A percentile compares a stretch with the other conserved stretches of the same genome.
Evolutionary conservation across 2,329 filamentous ascomycete genomes (phyloP).

Genomic region (Celoporthe dispersa): DNA sequence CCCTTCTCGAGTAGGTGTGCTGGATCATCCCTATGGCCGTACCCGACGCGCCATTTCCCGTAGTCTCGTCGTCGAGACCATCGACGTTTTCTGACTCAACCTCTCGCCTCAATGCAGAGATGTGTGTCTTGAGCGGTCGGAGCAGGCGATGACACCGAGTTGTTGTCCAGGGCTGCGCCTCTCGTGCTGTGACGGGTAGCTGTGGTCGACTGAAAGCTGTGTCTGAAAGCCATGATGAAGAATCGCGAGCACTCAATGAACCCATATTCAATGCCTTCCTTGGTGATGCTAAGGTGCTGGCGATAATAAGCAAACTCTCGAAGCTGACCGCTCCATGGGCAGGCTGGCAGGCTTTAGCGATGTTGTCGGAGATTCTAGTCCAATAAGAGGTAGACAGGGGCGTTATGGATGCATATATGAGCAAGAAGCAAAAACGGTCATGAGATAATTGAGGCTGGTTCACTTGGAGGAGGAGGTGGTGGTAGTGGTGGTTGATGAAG

Average conservation of each 20-base stretch:
- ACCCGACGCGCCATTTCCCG: neutral
- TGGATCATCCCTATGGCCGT: conserved; percentile 6
- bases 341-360: neutral
- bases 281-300: neutral
- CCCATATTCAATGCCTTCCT: conserved; percentile 13
- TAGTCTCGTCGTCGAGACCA: neutral
- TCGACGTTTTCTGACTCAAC: conserved; percentile 31
- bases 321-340: neutral
- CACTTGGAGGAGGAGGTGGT: too few species aligned
- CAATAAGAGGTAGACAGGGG: neutral
- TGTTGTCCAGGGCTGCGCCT: conserved; percentile 49
- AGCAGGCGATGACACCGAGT: conserved; percentile 52
- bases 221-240: conserved; percentile 4
- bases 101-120: conserved; percentile 46
- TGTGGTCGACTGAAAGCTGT: neutral
- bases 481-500: neutral
- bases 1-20: conserved; percentile 30
- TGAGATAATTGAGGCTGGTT: neutral
- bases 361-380: neutral
- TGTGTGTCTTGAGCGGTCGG: conserved; percentile 50
- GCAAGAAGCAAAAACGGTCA: neutral
- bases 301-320: neutral
- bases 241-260: conserved; percentile 5
- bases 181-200: conserved; percentile 5
- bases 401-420: neutral